Conservation (phyloP, 1,139 yeast species). For the Zygoascus hellenicus region DNA sequence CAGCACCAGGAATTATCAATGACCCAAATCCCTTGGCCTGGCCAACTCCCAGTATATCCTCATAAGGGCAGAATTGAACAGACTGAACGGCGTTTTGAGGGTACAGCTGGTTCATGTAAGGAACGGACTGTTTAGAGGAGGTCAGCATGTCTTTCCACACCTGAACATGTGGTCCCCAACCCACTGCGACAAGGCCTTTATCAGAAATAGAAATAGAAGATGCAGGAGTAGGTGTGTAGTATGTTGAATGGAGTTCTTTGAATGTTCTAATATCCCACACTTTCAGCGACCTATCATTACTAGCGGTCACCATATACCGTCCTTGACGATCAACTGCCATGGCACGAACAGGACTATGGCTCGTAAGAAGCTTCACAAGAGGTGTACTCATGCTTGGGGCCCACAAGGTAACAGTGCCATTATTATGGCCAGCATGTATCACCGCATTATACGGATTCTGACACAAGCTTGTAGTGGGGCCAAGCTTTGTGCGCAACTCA, state of each 20-base stretch:
- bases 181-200: conserved; percentile 76
- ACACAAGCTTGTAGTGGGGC: conserved; percentile 82
- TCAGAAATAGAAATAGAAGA: conserved; percentile 76
- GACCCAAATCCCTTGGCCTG: conserved; percentile 74
- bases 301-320: conserved; percentile 87
- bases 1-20: conserved; percentile 89
- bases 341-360: conserved; percentile 84
- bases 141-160: conserved; percentile 43
- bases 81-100: conserved; percentile 71
- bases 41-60: conserved; percentile 90
- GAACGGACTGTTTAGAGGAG: conserved; percentile 49
- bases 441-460: conserved; percentile 97
- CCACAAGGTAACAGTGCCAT: conserved; percentile 93
- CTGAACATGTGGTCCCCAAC: conserved; percentile 94
- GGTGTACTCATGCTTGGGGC: conserved; percentile 87
- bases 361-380: conserved; percentile 70
- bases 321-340: conserved; percentile 90
- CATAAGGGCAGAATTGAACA: conserved; percentile 82
- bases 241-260: conserved; percentile 53
- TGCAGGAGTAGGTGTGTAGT: conserved; percentile 82
- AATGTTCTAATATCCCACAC: conserved; percentile 92
- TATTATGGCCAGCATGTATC: conserved; percentile 86
- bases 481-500: conserved; percentile 79
- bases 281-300: conserved; percentile 77
- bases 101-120: conserved; percentile 86